These are phyloP conservation scores for Leishmania turanica DNA, from an alignment of 208 protist genomes.

Conservation along the genomic window DNA sequence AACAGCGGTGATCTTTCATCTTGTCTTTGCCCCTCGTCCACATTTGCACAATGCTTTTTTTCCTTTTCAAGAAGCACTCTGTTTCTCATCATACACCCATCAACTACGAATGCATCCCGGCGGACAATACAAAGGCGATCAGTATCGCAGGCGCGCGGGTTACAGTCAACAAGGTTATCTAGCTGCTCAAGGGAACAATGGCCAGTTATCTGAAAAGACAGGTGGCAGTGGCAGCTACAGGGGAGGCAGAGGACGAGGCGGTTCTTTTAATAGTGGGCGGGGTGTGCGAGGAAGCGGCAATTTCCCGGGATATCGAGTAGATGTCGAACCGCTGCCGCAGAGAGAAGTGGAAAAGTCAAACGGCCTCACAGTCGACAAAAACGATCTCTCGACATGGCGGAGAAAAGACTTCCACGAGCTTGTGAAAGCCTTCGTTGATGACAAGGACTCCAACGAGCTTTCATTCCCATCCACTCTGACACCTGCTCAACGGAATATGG, in stretches of 20 bases:
- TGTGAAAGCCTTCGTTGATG: conserved; percentile 76
- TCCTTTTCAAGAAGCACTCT: not conserved
- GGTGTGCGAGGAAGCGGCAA: not conserved
- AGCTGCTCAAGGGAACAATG: not conserved
- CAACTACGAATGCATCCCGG: conserved; percentile 38
- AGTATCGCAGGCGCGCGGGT: not conserved
- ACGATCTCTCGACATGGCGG: conserved; percentile 65
- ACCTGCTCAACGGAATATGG: conserved; percentile 51
- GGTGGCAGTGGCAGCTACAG: not conserved
- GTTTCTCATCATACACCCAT: not conserved
- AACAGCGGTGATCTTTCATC: not conserved
- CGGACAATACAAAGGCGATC: conserved; percentile 26
- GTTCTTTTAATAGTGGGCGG: not conserved
- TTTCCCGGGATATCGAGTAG: not conserved
- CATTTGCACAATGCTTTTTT: not conserved
- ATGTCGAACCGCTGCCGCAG: not conserved
- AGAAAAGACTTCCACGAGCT: conserved; percentile 76
- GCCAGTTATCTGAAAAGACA: not conserved
- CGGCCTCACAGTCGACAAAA: conserved; percentile 24
- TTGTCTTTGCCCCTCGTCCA: not conserved
- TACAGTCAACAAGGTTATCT: not conserved
- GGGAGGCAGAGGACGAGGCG: conserved; percentile 1
- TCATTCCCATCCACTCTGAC: conserved; percentile 71
- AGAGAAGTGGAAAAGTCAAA: not conserved
- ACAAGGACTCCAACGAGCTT: conserved; percentile 57